Conservation (phyloP, 1,284 basidiomycete genomes). For the Lignosus rhinocerotis region DNA sequence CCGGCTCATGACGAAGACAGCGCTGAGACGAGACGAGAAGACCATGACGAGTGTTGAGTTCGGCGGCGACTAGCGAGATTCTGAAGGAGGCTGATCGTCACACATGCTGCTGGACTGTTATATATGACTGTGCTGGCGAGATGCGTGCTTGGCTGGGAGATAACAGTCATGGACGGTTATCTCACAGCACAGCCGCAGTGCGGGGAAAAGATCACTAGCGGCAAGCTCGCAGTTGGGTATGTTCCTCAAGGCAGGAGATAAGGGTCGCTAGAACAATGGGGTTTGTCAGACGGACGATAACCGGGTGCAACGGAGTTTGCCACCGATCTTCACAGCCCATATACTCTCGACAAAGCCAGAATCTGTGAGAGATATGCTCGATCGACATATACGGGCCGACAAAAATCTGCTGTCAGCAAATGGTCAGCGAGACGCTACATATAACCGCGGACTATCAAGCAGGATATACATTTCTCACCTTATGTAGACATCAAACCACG, state of each 20-base stretch:
- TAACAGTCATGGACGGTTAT: slow-evolving; percentile 13
- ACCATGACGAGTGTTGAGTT: neutral
- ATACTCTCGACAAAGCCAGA: neutral
- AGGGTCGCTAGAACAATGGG: neutral
- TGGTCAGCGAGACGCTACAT: neutral
- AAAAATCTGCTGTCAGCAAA: neutral
- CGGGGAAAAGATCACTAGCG: slow-evolving; percentile 1
- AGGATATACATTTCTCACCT: neutral
- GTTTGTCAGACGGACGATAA: slow-evolving; percentile 1
- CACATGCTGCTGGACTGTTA: neutral
- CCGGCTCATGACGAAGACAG: neutral
- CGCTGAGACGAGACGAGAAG: slow-evolving; percentile 4
- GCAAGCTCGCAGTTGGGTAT: neutral
- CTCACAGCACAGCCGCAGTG: neutral
- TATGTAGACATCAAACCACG: too few species aligned
- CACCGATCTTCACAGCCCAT: neutral
- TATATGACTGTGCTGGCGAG: neutral
- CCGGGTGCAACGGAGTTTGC: neutral
- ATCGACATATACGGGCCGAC: neutral
- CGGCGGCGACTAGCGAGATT: neutral
- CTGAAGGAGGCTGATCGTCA: neutral
- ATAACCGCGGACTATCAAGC: neutral
- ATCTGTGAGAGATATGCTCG: neutral
- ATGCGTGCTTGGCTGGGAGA: slow-evolving; percentile 3
- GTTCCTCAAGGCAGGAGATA: slow-evolving; percentile 1